These are phyloP conservation scores for Dendrobium catenatum DNA, from an alignment of 106 monocot genomes.

Conservation along the genomic window DNA sequence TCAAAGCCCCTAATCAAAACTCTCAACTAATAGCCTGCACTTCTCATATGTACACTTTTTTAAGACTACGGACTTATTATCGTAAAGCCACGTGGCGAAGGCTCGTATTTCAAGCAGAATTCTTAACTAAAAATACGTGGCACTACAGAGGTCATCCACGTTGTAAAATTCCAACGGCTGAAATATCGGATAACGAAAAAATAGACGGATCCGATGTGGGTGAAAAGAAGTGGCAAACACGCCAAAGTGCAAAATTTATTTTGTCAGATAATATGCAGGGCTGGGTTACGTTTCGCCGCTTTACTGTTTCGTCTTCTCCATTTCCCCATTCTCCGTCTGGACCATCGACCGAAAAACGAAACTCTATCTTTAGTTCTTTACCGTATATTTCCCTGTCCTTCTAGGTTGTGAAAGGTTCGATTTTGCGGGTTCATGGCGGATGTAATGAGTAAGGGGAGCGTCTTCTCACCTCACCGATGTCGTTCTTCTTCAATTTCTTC, in stretches of 20 bases:
- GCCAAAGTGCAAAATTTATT: background rate
- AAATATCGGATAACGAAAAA: background rate
- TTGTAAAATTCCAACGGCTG: background rate
- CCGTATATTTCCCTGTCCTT: background rate
- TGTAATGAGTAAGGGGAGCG: background rate
- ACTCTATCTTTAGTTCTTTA: background rate
- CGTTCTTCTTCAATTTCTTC: background rate
- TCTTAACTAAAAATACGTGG: background rate
- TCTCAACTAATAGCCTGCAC: no score
- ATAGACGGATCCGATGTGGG: background rate
- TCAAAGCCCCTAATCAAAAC: no score
- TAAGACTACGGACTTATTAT: no score
- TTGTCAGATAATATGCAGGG: background rate
- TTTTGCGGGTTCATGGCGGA: conserved; percentile 5
- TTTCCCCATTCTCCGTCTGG: background rate
- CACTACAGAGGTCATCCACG: no score
- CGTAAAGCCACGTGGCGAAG: no score
- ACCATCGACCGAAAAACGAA: background rate
- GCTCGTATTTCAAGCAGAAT: background rate
- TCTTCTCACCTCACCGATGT: background rate
- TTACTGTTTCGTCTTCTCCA: background rate
- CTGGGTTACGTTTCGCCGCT: background rate
- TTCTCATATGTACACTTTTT: no score
- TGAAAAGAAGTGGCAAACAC: background rate
- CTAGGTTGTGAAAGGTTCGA: background rate